Evolutionary conservation across 169 alveolate species (phyloP).

Genomic region (Ichthyophthirius multifiliis): DNA sequence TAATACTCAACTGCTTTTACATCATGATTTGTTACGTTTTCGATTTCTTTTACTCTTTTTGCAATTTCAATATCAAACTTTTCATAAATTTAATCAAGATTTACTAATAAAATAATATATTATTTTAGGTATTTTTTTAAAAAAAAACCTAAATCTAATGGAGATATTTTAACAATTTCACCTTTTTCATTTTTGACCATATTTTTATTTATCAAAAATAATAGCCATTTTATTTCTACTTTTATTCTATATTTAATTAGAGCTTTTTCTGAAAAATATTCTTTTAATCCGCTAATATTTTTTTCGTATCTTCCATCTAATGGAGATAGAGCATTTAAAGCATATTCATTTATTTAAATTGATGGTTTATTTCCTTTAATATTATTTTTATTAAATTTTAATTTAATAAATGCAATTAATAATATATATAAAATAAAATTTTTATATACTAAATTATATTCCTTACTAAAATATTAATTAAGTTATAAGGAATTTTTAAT

Average conservation of each 20-base stretch:
- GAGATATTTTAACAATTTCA: conserved; percentile 34
- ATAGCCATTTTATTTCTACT: conserved; percentile 92
- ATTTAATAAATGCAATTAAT: no score
- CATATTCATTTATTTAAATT: conserved; percentile 26
- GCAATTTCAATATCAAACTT: conserved; percentile 72
- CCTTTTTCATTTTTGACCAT: conserved; percentile 48
- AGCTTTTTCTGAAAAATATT: conserved; percentile 87
- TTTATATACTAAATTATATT: no score
- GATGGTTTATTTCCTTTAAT: no score
- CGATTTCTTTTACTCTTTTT: conserved; percentile 75
- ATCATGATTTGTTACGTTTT: conserved; percentile 90
- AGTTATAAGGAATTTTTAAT: no score
- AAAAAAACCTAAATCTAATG: conserved; percentile 44
- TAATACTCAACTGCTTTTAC: conserved; percentile 93
- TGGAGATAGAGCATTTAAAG: conserved; percentile 79
- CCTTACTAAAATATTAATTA: no score
- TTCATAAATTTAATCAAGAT: conserved; percentile 35
- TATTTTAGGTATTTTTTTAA: background rate
- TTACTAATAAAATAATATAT: background rate
- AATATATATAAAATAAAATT: no score
- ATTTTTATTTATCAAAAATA: conserved; percentile 64
- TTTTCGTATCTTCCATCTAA: conserved; percentile 90
- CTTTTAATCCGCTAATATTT: conserved; percentile 53
- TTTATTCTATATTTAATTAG: conserved; percentile 83
- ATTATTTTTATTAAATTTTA: no score